Conservation (phyloP, 129 eudicot species). For the Flaveria linearis region DNA sequence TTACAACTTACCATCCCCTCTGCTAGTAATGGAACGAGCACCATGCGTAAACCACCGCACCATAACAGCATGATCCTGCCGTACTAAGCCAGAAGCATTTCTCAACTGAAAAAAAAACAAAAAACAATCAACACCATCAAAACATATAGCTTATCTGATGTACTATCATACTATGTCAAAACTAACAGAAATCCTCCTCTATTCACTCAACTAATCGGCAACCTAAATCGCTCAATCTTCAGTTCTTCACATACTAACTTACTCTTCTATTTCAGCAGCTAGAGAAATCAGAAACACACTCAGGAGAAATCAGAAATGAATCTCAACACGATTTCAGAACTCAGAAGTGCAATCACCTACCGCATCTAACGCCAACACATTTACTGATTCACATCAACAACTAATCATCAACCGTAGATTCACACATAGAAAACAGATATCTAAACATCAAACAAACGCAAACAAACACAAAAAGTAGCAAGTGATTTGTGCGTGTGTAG, state of each 20-base stretch:
- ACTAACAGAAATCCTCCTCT: neutral
- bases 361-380: constrained; percentile 26
- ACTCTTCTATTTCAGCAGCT: neutral
- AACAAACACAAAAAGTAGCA: neutral
- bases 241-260: neutral
- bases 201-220: neutral
- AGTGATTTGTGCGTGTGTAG: neutral
- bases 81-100: constrained; percentile 39
- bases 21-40: constrained; percentile 38
- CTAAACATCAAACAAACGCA: constrained; percentile 9
- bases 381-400: constrained; percentile 3
- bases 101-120: constrained; percentile 44
- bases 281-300: neutral
- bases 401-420: constrained; percentile 20
- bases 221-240: constrained; percentile 14
- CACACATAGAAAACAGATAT: constrained; percentile 12
- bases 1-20: constrained; percentile 49
- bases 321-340: neutral
- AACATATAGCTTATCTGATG: neutral
- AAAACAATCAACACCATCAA: neutral
- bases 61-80: constrained; percentile 51
- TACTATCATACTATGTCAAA: no score
- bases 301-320: neutral
- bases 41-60: constrained; percentile 56
- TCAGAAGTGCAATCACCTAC: neutral